Evolutionary conservation across 208 protist species (phyloP).

Genomic region (Leishmania lainsoni): DNA sequence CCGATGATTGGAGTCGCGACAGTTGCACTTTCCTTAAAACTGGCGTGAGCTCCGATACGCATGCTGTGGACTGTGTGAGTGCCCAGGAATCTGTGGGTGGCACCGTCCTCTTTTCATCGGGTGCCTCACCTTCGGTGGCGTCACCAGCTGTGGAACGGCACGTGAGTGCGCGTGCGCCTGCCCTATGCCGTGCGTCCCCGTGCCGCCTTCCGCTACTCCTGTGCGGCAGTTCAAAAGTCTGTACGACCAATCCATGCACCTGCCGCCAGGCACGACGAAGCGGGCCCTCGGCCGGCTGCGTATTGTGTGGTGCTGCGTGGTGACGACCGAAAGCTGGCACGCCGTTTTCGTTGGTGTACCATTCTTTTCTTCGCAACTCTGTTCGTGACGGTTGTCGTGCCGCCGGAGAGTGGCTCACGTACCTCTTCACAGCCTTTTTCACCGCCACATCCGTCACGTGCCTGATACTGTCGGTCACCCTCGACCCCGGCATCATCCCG

Average conservation of each 20-base stretch:
- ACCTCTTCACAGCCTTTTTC: slow-evolving; percentile 45
- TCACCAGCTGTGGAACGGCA: not conserved
- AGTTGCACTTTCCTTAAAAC: not conserved
- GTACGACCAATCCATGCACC: slow-evolving; percentile 14
- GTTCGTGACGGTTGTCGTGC: slow-evolving; percentile 60
- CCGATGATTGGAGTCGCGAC: not conserved
- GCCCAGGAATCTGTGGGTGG: not conserved
- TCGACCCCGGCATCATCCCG: slow-evolving; percentile 79
- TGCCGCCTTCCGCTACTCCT: slow-evolving; percentile 21
- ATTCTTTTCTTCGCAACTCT: slow-evolving; percentile 41
- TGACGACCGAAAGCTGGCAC: slow-evolving; percentile 50
- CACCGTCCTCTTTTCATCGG: not conserved
- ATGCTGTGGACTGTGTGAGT: not conserved
- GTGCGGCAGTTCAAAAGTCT: slow-evolving; percentile 7
- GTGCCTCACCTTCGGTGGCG: not conserved
- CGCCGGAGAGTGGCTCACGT: slow-evolving; percentile 52
- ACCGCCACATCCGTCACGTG: slow-evolving; percentile 40
- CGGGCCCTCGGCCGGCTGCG: slow-evolving; percentile 49
- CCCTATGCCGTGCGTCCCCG: not conserved
- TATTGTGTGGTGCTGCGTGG: slow-evolving; percentile 45
- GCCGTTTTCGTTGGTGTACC: slow-evolving; percentile 37
- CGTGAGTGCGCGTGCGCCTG: not conserved
- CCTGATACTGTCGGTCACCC: slow-evolving; percentile 51
- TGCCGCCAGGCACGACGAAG: slow-evolving; percentile 39
- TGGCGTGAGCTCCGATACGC: not conserved